Percentiles rank a stretch among this genome's conserved stretches.
phyloP scores from a whole-genome alignment of 2,329 filamentous ascomycete species.

The Cordyceps fumosorosea region DNA sequence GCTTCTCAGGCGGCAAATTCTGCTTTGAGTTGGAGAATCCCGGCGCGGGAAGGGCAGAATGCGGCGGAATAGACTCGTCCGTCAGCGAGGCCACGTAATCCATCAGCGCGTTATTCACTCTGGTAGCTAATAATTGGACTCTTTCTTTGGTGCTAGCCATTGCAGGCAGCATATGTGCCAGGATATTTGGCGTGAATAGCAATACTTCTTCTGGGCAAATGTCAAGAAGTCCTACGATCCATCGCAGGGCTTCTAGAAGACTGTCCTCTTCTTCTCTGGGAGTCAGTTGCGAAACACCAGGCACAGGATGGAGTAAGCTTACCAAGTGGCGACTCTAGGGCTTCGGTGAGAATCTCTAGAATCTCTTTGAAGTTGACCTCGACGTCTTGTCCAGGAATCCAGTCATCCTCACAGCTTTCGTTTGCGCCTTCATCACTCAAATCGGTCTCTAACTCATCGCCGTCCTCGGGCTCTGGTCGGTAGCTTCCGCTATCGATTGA shows the following conservation, averaged over 20 bases:
- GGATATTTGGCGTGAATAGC: conserved; percentile 84
- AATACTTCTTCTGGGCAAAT: conserved; percentile 96
- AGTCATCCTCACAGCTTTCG: conserved; percentile 74
- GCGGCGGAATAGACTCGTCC: conserved; percentile 49
- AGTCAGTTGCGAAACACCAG: not conserved
- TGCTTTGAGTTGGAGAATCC: conserved; percentile 32
- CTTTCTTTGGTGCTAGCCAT: conserved; percentile 88
- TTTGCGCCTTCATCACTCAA: conserved; percentile 52
- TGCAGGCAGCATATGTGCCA: conserved; percentile 86
- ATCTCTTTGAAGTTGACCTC: conserved; percentile 90
- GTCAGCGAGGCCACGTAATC: conserved; percentile 90
- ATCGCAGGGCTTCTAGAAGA: conserved; percentile 80
- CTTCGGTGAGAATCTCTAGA: conserved; percentile 82
- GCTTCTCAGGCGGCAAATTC: conserved; percentile 37
- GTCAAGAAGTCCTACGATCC: conserved; percentile 95
- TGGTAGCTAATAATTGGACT: conserved; percentile 79
- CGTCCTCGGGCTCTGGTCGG: conserved; percentile 51
- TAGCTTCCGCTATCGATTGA: conserved; percentile 62
- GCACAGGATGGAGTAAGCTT: conserved; percentile 20
- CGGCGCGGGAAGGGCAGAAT: conserved; percentile 21
- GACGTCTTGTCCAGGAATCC: conserved; percentile 95
- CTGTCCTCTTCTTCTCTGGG: conserved; percentile 70
- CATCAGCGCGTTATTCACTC: conserved; percentile 87
- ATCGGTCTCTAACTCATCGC: conserved; percentile 53
- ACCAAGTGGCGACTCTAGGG: conserved; percentile 77